Conservation (phyloP, 495 filamentous ascomycete genomes). For the Ramalina peruviana region DNA sequence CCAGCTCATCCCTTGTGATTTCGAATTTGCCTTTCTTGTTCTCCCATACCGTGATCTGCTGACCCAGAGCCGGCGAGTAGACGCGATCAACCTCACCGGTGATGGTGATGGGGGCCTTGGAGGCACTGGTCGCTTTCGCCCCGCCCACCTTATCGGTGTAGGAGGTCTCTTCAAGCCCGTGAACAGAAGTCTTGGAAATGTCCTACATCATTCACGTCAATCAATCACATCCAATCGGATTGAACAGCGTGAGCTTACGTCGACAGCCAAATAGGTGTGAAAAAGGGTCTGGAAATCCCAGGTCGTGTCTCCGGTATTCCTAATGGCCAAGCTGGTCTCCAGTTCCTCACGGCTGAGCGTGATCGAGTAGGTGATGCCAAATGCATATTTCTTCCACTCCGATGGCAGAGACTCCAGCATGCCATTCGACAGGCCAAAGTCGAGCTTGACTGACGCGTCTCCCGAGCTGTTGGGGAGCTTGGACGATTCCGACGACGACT, state of each 20-base stretch:
- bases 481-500: conserved; percentile 55
- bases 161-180: conserved; percentile 54
- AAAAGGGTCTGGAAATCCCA: conserved; percentile 86
- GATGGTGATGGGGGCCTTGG: conserved; percentile 35
- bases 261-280: conserved; percentile 77
- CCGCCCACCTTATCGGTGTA: conserved; percentile 48
- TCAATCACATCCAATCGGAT: not conserved
- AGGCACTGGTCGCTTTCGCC: conserved; percentile 5
- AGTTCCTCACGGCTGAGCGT: conserved; percentile 61
- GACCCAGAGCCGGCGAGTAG: conserved; percentile 40
- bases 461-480: conserved; percentile 36
- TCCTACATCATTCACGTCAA: conserved; percentile 35
- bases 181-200: conserved; percentile 53
- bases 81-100: conserved; percentile 71
- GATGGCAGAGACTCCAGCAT: conserved; percentile 51
- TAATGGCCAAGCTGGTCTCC: conserved; percentile 71
- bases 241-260: conserved; percentile 37
- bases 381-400: conserved; percentile 65
- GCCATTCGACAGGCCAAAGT: conserved; percentile 73
- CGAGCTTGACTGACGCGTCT: conserved; percentile 67
- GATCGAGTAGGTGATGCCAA: conserved; percentile 85
- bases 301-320: conserved; percentile 65
- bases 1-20: conserved; percentile 64
- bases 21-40: conserved; percentile 50
- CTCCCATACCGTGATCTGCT: conserved; percentile 38